Evolutionary conservation across 495 filamentous ascomycete genomes (phyloP).

Genomic region (Penicillium psychrofluorescens): DNA sequence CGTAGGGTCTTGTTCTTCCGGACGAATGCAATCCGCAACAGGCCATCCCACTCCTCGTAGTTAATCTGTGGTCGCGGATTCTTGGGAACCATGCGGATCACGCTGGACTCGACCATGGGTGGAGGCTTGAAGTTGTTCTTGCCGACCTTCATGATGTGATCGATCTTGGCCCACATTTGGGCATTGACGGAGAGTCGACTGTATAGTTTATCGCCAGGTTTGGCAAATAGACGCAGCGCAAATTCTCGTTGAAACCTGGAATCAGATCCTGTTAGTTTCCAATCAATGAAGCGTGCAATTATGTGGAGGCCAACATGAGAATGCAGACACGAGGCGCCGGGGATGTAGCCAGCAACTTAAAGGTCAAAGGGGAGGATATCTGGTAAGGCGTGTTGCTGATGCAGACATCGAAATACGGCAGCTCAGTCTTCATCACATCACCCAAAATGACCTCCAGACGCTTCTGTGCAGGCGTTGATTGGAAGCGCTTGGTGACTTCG

Average conservation of each 20-base stretch:
- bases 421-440: conserved; percentile 85
- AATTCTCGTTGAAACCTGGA: conserved; percentile 59
- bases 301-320: conserved; percentile 61
- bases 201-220: conserved; percentile 76
- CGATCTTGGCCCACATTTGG: conserved; percentile 87
- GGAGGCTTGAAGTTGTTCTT: conserved; percentile 94
- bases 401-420: conserved; percentile 84
- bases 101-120: conserved; percentile 80
- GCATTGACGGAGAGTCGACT: conserved; percentile 82
- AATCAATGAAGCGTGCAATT: background rate
- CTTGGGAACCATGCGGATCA: conserved; percentile 73
- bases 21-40: conserved; percentile 78
- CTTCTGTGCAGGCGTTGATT: conserved; percentile 74
- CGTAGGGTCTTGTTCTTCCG: conserved; percentile 72
- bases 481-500: conserved; percentile 89
- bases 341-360: conserved; percentile 78
- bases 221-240: conserved; percentile 67
- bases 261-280: background rate
- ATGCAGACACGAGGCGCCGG: conserved; percentile 71
- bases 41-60: conserved; percentile 92
- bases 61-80: conserved; percentile 74
- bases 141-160: conserved; percentile 87
- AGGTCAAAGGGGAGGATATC: conserved; percentile 82
- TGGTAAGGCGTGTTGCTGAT: conserved; percentile 94
- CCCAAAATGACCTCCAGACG: conserved; percentile 78